Base-by-base conservation (phyloP, 768 basidiomycete species). In the Lentinula lateritia region DNA sequence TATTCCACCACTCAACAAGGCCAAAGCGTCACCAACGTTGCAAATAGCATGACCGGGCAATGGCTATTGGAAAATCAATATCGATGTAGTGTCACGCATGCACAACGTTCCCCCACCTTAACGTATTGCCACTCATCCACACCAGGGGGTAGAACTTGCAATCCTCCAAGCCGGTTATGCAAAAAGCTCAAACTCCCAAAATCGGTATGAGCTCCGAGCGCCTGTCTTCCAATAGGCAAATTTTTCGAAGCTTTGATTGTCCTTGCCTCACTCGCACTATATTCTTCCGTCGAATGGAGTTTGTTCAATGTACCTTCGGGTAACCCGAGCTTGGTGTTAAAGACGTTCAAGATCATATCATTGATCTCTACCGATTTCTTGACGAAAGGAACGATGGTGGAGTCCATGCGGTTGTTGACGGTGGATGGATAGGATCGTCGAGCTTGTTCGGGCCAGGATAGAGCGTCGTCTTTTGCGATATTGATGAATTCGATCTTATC, bases 11-110 rank as follows among this genome's bases (percentile, higher is more conserved):
- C 77, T 79, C 67, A 80, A 78, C 20, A 79, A 72, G 41, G 75
- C 69, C 55, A 81, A 61, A 6, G 80, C 74, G 60, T 81, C 80
- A 7, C 79, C 80, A 43, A 80, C 62, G 63, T 81, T 81, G 69
- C 79, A 79, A 50, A 80, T 74, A 3, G 74, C 75, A 52, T 77
- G 76, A 3, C 78, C 79, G 1, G 76, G 76, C 28, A 81, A 57
- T 52, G 80, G 80, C 75, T 78, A 57, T 39, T 8, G 48, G 16
- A 5, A 18, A 15, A 42, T 54, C 54, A 62, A 18, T n/a, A 34
- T 16, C 32, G 43, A 34, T 39, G 34, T 16, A 55, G 45, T 23
- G 50, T 34, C 20, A 15, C 20, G 34, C 20, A 32, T 46, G 23
- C 42, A 39, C 28, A 20, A 52, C 23, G 52, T 1, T n/a, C 28